These are phyloP conservation scores for Gossypium ekmanianum DNA, from an alignment of 345 rosid species.

Conservation along the genomic window DNA sequence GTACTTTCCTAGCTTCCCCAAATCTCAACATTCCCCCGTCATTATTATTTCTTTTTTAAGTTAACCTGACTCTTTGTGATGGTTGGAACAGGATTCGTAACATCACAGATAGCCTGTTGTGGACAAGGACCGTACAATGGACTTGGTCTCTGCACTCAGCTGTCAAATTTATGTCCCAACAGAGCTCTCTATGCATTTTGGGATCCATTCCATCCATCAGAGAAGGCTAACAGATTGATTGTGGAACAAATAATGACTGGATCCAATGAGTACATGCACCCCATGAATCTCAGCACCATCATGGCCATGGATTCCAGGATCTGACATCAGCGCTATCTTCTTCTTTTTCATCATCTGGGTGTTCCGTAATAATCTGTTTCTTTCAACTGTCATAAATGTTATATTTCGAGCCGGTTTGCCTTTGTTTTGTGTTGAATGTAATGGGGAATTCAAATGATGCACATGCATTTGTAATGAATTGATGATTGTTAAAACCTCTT, in stretches of 20 bases:
- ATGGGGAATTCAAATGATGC: neutral
- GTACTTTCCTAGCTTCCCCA: conserved; percentile 19
- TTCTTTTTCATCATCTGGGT: neutral
- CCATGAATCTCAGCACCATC: conserved; percentile 73
- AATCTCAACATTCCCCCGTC: neutral
- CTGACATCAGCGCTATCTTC: neutral
- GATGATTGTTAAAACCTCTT: neutral
- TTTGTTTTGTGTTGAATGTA: neutral
- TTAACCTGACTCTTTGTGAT: neutral
- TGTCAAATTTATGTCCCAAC: conserved; percentile 61
- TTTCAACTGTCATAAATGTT: neutral
- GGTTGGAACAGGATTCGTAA: conserved; percentile 46
- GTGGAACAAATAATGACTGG: conserved; percentile 49
- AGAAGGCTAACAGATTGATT: conserved; percentile 61
- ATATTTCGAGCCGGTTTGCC: neutral
- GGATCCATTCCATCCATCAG: conserved; percentile 86
- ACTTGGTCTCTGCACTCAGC: conserved; percentile 58
- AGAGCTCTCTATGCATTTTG: conserved; percentile 58
- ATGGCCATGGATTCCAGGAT: conserved; percentile 50
- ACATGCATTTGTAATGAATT: neutral
- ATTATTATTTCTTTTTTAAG: too few relatives aligned
- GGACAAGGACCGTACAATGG: conserved; percentile 85
- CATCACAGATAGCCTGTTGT: conserved; percentile 68
- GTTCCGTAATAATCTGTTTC: neutral
- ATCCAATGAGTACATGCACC: conserved; percentile 54